These are phyloP conservation scores for Lipomyces yamanashiensis DNA, from an alignment of 805 yeast genomes.

Conservation along the genomic window DNA sequence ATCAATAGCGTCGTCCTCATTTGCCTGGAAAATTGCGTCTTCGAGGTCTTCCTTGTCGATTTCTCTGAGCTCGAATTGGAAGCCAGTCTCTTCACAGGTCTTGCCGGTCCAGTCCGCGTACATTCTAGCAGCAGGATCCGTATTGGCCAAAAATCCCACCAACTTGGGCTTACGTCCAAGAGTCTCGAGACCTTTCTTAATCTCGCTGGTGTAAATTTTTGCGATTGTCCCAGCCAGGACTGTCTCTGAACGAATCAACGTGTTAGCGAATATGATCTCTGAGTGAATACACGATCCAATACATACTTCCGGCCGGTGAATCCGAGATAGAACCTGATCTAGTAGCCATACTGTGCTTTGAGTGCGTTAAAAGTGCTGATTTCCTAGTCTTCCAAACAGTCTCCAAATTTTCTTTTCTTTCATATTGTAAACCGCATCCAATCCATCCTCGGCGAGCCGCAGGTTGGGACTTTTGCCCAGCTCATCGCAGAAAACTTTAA, in stretches of 20 bases:
- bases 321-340: constrained; percentile 3
- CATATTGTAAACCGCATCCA: neutral
- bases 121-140: constrained; percentile 93
- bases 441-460: too few relatives aligned
- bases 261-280: neutral
- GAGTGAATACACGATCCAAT: neutral
- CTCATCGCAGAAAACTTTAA: constrained; percentile 1
- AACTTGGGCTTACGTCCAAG: constrained; percentile 68
- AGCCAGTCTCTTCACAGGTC: constrained; percentile 85
- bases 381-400: neutral
- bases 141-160: constrained; percentile 90
- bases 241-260: constrained; percentile 13
- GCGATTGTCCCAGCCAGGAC: constrained; percentile 81
- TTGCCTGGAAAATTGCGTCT: constrained; percentile 80
- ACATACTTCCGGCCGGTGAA: constrained; percentile 18
- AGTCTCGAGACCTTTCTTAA: constrained; percentile 58
- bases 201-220: constrained; percentile 76
- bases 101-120: constrained; percentile 96
- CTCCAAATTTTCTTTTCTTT: neutral
- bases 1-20: constrained; percentile 71
- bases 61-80: constrained; percentile 75
- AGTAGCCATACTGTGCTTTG: neutral
- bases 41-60: constrained; percentile 84
- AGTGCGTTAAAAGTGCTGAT: too few relatives aligned
- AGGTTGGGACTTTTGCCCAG: neutral